A percentile compares a stretch with the other conserved stretches of the same genome.
These are phyloP conservation scores for Porphyrellus sp. DNA, from an alignment of 1,284 basidiomycete genomes.

Conservation along the genomic window DNA sequence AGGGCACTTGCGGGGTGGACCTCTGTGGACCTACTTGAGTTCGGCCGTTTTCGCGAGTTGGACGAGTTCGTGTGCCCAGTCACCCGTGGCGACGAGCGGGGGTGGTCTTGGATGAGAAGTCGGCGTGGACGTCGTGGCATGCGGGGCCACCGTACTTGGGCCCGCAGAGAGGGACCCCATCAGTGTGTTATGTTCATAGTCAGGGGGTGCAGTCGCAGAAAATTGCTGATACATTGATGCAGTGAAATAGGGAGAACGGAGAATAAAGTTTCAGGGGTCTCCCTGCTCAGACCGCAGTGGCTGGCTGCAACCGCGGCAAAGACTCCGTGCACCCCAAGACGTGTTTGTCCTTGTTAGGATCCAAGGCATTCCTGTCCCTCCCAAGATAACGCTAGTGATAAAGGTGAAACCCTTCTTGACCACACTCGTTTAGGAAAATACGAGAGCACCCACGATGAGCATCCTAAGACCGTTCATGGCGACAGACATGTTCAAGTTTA, in stretches of 20 bases:
- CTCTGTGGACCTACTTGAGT: constrained; percentile 54
- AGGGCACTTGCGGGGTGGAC: background rate
- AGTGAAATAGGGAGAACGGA: constrained; percentile 23
- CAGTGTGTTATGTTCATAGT: constrained; percentile 35
- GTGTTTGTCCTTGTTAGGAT: constrained; percentile 35
- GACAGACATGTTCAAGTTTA: constrained; percentile 87
- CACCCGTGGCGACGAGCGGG: constrained; percentile 67
- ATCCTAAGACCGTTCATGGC: constrained; percentile 80
- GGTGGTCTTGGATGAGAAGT: constrained; percentile 28
- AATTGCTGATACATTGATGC: constrained; percentile 39
- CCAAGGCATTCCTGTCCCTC: constrained; percentile 3
- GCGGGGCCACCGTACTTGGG: constrained; percentile 36
- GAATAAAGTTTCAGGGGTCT: constrained; percentile 34
- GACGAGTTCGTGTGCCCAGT: constrained; percentile 80
- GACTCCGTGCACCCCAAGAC: constrained; percentile 31
- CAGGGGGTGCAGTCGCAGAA: constrained; percentile 34
- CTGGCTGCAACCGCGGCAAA: background rate
- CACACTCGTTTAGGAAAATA: background rate
- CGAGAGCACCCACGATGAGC: constrained; percentile 48
- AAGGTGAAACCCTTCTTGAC: background rate
- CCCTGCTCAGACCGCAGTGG: background rate
- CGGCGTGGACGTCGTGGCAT: constrained; percentile 30
- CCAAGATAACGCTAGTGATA: background rate
- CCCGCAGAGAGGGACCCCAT: constrained; percentile 34
- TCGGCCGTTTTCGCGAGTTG: constrained; percentile 80